phyloP scores from a whole-genome alignment of 768 basidiomycete species.

The Mycena albidolilacea region DNA sequence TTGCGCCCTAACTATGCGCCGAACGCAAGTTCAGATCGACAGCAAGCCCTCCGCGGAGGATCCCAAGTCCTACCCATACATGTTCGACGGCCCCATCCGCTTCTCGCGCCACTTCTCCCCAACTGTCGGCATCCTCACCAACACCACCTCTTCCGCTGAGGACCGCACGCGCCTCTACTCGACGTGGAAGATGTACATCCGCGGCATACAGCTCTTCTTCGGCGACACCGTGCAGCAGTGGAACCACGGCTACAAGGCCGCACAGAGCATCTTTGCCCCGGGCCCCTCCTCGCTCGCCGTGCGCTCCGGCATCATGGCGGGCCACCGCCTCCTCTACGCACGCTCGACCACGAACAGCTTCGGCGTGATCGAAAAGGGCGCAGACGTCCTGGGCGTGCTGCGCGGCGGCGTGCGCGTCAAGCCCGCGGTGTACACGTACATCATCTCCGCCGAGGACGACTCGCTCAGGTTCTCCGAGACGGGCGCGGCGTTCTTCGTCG shows the following conservation, averaged over 20 bases:
- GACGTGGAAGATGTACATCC: conserved; percentile 85
- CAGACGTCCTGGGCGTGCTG: conserved; percentile 67
- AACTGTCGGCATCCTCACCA: conserved; percentile 75
- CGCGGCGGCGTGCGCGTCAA: conserved; percentile 75
- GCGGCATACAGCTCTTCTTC: conserved; percentile 72
- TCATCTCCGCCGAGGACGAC: conserved; percentile 83
- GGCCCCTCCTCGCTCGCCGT: conserved; percentile 75
- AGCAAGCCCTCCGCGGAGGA: conserved; percentile 59
- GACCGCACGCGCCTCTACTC: conserved; percentile 77
- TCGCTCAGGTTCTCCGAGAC: conserved; percentile 89
- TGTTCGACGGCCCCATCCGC: conserved; percentile 82
- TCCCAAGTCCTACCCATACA: conserved; percentile 65
- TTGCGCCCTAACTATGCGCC: background rate
- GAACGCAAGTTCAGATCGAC: conserved; percentile 62
- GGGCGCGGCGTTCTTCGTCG: conserved; percentile 89
- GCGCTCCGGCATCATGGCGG: conserved; percentile 79
- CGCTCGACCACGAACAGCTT: conserved; percentile 74
- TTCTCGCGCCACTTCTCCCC: conserved; percentile 82
- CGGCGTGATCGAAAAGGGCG: conserved; percentile 66
- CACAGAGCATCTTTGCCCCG: conserved; percentile 76
- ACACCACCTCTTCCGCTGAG: conserved; percentile 48
- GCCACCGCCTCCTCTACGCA: conserved; percentile 82
- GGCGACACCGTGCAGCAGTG: conserved; percentile 73
- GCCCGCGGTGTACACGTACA: conserved; percentile 89
- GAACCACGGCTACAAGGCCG: conserved; percentile 78